A percentile compares a stretch with the other conserved stretches of the same genome.
Conservation (phyloP, 2,329 filamentous ascomycete species). For the Ambrosiella beaveri region DNA sequence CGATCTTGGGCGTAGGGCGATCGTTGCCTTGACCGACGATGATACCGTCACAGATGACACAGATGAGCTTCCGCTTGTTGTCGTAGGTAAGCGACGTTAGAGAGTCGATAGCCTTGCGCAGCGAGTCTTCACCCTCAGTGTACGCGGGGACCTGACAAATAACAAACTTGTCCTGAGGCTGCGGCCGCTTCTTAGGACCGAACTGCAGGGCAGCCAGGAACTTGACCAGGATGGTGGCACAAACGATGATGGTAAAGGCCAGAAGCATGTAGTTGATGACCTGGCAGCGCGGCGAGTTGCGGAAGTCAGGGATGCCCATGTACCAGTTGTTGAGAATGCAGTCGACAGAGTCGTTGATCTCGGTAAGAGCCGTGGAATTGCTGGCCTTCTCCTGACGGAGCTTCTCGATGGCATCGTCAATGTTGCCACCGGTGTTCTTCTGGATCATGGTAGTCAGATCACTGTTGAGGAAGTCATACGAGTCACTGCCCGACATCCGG, state of each 20-base stretch:
- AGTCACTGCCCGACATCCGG: constrained; percentile 31
- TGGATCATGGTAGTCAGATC: constrained; percentile 51
- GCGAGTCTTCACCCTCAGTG: constrained; percentile 89
- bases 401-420: constrained; percentile 48
- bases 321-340: constrained; percentile 78
- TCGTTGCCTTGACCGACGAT: constrained; percentile 94
- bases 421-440: constrained; percentile 61
- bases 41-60: constrained; percentile 91
- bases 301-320: constrained; percentile 70
- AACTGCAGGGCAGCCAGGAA: constrained; percentile 89
- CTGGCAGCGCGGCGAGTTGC: constrained; percentile 55
- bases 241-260: constrained; percentile 71
- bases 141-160: constrained; percentile 97
- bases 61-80: constrained; percentile 95
- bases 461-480: constrained; percentile 56
- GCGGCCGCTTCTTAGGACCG: constrained; percentile 73
- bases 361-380: constrained; percentile 33
- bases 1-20: constrained; percentile 89
- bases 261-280: constrained; percentile 85
- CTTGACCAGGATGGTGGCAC: constrained; percentile 64
- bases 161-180: constrained; percentile 93
- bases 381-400: constrained; percentile 29
- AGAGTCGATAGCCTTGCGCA: constrained; percentile 85
- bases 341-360: constrained; percentile 48
- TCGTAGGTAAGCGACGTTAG: constrained; percentile 90